These are phyloP conservation scores for Gautieria morchelliformis DNA, from an alignment of 768 basidiomycete species.

Conservation along the genomic window DNA sequence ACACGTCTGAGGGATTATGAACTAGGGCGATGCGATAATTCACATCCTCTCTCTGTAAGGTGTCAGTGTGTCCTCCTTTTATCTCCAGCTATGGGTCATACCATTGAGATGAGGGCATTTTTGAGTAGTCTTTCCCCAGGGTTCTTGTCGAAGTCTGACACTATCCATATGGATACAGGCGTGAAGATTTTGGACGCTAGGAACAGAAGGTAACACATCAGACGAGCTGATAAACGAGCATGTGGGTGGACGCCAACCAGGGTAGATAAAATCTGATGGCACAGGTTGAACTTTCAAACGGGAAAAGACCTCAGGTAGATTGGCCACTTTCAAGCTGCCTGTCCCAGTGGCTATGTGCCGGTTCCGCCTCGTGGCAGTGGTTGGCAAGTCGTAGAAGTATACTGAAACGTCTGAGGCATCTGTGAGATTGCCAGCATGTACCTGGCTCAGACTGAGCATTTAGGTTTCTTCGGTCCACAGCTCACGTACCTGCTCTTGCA, in stretches of 20 bases:
- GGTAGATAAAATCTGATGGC: conserved; percentile 49
- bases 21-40: conserved; percentile 63
- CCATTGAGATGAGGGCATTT: conserved; percentile 58
- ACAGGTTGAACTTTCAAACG: conserved; percentile 33
- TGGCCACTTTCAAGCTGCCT: conserved; percentile 41
- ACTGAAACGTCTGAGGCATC: conserved; percentile 50
- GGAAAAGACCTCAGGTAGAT: conserved; percentile 44
- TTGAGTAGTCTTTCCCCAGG: conserved; percentile 49
- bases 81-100: conserved; percentile 24
- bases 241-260: conserved; percentile 34
- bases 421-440: conserved; percentile 48
- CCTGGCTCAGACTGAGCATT: conserved; percentile 23
- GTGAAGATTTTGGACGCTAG: conserved; percentile 4
- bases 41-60: conserved; percentile 32
- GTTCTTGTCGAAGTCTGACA: conserved; percentile 68
- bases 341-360: conserved; percentile 44
- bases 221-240: not conserved
- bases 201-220: not conserved
- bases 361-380: conserved; percentile 62
- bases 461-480: not conserved
- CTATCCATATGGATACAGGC: conserved; percentile 38
- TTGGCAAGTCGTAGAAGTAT: conserved; percentile 88
- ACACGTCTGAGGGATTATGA: conserved; percentile 46
- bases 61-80: not conserved
- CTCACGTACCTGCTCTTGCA: conserved; percentile 60